Evolutionary conservation across 345 rosid species (phyloP).

Genomic region (Abelmoschus esculentus): DNA sequence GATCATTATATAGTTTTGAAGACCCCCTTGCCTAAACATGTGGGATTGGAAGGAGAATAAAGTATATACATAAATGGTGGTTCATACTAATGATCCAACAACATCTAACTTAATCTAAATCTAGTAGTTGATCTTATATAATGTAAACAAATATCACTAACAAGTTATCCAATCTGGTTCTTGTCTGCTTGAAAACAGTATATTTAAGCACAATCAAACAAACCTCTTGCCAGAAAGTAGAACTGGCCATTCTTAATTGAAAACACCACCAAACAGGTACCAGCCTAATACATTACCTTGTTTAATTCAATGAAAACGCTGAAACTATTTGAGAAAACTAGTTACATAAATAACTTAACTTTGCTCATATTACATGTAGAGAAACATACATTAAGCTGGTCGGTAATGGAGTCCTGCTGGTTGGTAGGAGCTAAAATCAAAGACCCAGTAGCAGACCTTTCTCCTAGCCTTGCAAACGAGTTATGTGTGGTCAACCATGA

Average conservation of each 20-base stretch:
- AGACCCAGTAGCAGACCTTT: constrained; percentile 49
- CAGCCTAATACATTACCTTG: neutral
- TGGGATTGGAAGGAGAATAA: no score
- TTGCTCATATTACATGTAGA: neutral
- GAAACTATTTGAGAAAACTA: no score
- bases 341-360: neutral
- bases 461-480: constrained; percentile 47
- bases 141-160: neutral
- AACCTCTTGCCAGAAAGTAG: neutral
- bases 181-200: neutral
- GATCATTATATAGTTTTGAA: no score
- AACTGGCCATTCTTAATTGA: neutral
- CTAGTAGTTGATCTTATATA: neutral
- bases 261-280: neutral
- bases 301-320: neutral
- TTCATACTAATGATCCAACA: neutral
- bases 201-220: constrained; percentile 1
- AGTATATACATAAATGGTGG: no score
- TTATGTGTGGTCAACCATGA: constrained; percentile 95
- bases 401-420: constrained; percentile 73
- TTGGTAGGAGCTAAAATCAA: constrained; percentile 50
- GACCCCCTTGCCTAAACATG: no score
- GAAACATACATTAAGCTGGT: constrained; percentile 61
- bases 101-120: neutral
- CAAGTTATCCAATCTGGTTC: neutral